Conservation (phyloP, 306 rosid species). For the Coriaria nepalensis region DNA sequence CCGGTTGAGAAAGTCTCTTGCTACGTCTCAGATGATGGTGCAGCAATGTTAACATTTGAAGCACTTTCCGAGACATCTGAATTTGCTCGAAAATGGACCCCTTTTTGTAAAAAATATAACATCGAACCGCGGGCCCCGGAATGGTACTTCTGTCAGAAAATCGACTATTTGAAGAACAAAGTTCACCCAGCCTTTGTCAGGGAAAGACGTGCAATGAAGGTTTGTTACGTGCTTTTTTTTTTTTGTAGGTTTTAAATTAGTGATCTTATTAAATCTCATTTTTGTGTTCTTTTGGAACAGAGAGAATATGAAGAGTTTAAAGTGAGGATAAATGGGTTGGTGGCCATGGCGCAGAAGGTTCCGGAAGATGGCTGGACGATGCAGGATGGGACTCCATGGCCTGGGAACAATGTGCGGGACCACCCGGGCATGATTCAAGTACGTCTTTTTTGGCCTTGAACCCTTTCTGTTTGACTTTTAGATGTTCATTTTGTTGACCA, state of each 20-base stretch:
- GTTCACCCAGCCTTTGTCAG: slow-evolving; percentile 85
- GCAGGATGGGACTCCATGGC: slow-evolving; percentile 99
- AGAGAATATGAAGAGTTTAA: slow-evolving; percentile 95
- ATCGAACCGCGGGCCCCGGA: slow-evolving; percentile 96
- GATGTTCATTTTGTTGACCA: not conserved
- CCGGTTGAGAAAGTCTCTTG: slow-evolving; percentile 93
- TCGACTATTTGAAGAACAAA: slow-evolving; percentile 80
- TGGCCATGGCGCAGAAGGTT: slow-evolving; percentile 81
- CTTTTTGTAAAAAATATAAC: slow-evolving; percentile 64
- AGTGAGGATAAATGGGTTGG: slow-evolving; percentile 74
- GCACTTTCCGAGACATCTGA: slow-evolving; percentile 95
- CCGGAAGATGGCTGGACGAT: slow-evolving; percentile 99
- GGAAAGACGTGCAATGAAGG: slow-evolving; percentile 98
- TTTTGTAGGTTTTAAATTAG: slow-evolving; percentile 1
- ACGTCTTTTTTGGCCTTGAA: not conserved
- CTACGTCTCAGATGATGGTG: slow-evolving; percentile 98
- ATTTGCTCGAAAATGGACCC: slow-evolving; percentile 88
- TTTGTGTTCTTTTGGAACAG: slow-evolving; percentile 22
- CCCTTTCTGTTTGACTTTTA: not conserved
- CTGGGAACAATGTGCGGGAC: slow-evolving; percentile 87
- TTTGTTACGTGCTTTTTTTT: slow-evolving; percentile 15
- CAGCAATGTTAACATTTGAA: slow-evolving; percentile 98
- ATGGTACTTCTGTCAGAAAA: slow-evolving; percentile 79
- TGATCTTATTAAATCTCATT: not conserved
- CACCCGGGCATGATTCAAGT: slow-evolving; percentile 99